Evolutionary conservation across 2,329 filamentous ascomycete species (phyloP).

Genomic region (Rhytidhysteron rufulum): DNA sequence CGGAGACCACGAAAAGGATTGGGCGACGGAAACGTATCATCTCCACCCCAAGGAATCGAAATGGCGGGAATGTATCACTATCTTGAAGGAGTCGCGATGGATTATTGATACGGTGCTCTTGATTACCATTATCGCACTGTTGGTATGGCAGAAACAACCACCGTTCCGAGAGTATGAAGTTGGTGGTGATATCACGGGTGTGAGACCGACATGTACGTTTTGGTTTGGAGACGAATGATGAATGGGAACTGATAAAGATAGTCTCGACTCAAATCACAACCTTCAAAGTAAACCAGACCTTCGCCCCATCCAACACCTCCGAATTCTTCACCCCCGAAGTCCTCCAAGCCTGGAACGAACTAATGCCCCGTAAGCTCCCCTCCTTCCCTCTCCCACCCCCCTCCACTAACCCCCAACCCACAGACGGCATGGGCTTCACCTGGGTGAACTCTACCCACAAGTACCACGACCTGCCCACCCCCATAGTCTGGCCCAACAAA

Average conservation of each 20-base stretch:
- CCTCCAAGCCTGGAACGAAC: constrained; percentile 29
- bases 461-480: constrained; percentile 30
- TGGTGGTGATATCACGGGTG: constrained; percentile 31
- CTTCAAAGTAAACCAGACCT: constrained; percentile 33
- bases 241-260: too few species aligned
- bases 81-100: constrained; percentile 24
- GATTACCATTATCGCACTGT: constrained; percentile 24
- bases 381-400: background rate
- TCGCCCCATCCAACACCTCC: constrained; percentile 31
- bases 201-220: too few species aligned
- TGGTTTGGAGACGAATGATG: too few species aligned
- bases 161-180: constrained; percentile 26
- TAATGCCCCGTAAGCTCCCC: constrained; percentile 17
- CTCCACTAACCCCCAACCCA: background rate
- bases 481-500: constrained; percentile 28
- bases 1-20: constrained; percentile 25
- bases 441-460: constrained; percentile 20
- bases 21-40: constrained; percentile 16
- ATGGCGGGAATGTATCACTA: constrained; percentile 12
- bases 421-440: constrained; percentile 33
- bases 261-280: constrained; percentile 29
- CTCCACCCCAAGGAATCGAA: constrained; percentile 14
- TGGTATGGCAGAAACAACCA: constrained; percentile 27
- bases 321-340: constrained; percentile 32
- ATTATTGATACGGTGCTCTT: constrained; percentile 27